Evolutionary conservation across 2,329 filamentous ascomycete genomes (phyloP).

Genomic region (Fusarium brachygibbosum): DNA sequence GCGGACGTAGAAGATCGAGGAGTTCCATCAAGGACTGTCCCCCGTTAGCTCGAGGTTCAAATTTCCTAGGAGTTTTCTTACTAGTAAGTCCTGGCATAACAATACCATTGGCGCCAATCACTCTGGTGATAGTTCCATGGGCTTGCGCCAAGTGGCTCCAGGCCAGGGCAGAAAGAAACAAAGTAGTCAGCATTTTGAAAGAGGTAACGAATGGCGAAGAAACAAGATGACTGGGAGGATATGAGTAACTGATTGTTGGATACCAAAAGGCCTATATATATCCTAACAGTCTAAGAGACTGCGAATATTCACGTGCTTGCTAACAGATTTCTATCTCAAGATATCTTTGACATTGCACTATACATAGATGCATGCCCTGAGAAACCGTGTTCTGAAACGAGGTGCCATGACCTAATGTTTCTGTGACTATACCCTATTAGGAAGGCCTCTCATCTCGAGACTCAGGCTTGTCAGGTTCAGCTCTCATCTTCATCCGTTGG

Average conservation of each 20-base stretch:
- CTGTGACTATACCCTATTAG: not conserved
- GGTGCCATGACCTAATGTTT: not conserved
- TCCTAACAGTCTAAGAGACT: not conserved
- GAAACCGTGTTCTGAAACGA: conserved; percentile 2
- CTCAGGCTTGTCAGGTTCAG: not conserved
- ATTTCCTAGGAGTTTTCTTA: not conserved
- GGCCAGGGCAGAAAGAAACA: conserved; percentile 9
- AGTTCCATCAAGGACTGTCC: conserved; percentile 9
- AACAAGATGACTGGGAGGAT: not conserved
- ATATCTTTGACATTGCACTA: not conserved
- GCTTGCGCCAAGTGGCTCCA: not conserved
- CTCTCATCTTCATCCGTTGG: not conserved
- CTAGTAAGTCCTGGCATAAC: conserved; percentile 19
- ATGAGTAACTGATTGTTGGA: not conserved
- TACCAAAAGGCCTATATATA: not conserved
- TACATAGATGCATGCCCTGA: conserved; percentile 1
- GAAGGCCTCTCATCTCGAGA: not conserved
- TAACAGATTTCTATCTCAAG: not conserved
- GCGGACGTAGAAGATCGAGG: conserved; percentile 11
- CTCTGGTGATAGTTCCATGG: conserved; percentile 20
- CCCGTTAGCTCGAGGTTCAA: not conserved
- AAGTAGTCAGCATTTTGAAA: not conserved
- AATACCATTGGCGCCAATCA: conserved; percentile 6
- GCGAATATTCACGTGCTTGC: not conserved
- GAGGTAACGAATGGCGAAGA: not conserved